phyloP scores from a whole-genome alignment of 2,329 filamentous ascomycete species.

The Beauveria pseudobassiana region DNA sequence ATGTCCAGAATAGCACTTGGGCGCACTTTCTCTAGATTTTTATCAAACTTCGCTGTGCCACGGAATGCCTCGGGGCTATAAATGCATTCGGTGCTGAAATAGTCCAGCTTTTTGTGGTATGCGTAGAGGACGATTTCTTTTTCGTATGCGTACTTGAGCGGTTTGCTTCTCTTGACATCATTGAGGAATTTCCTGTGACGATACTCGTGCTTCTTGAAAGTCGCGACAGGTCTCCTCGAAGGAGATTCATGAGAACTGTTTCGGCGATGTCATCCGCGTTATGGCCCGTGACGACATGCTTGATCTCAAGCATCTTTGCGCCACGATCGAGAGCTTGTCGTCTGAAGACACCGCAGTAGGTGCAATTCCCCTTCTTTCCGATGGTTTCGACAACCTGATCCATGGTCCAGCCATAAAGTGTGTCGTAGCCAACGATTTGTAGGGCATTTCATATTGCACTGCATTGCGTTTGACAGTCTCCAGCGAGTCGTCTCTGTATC shows the following conservation, averaged over 20 bases:
- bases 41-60: constrained; percentile 86
- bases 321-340: constrained; percentile 90
- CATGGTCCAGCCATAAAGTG: constrained; percentile 99
- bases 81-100: constrained; percentile 97
- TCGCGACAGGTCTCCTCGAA: constrained; percentile 82
- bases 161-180: constrained; percentile 92
- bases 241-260: constrained; percentile 94
- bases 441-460: constrained; percentile 85
- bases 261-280: constrained; percentile 97
- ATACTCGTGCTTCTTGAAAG: constrained; percentile 86
- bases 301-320: constrained; percentile 77
- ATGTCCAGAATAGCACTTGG: constrained; percentile 94
- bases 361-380: constrained; percentile 98
- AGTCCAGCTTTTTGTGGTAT: constrained; percentile 92
- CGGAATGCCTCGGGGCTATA: constrained; percentile 97
- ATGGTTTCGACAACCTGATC: constrained; percentile 95
- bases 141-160: constrained; percentile 95
- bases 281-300: constrained; percentile 93
- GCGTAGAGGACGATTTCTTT: constrained; percentile 98
- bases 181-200: constrained; percentile 69
- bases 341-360: constrained; percentile 94
- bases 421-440: constrained; percentile 85
- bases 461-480: constrained; percentile 96
- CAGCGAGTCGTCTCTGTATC: constrained; percentile 90
- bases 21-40: constrained; percentile 91